Evolutionary conservation across 73 alveolate genomes (phyloP).

Genomic region (Paramecium caudatum): DNA sequence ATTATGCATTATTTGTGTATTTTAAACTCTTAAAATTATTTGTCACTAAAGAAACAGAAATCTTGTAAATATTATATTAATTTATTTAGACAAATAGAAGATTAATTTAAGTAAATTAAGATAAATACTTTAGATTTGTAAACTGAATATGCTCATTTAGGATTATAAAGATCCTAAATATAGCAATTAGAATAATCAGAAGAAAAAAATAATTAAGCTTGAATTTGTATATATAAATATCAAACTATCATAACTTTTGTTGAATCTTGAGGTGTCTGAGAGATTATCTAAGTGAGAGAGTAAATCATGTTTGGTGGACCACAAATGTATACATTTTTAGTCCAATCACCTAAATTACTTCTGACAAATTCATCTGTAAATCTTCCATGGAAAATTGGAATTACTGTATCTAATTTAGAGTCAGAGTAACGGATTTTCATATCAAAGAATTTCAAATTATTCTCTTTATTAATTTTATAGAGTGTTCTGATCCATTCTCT

Average conservation of each 20-base stretch:
- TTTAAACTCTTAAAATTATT: constrained; percentile 15
- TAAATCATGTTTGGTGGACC: constrained; percentile 72
- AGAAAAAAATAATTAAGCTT: not conserved
- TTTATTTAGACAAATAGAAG: not conserved
- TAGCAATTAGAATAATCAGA: not conserved
- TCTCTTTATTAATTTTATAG: not conserved
- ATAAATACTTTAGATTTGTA: constrained; percentile 33
- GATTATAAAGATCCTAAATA: not conserved
- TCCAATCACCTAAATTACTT: not conserved
- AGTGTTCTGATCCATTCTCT: constrained; percentile 68
- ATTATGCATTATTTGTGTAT: constrained; percentile 37
- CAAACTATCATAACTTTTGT: constrained; percentile 34
- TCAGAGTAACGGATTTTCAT: constrained; percentile 52
- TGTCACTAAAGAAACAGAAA: not conserved
- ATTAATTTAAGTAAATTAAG: not conserved
- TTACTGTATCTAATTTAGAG: constrained; percentile 13
- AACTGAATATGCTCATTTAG: constrained; percentile 26
- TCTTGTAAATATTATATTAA: constrained; percentile 7
- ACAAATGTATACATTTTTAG: constrained; percentile 53
- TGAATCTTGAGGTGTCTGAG: not conserved
- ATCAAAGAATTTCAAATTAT: constrained; percentile 32
- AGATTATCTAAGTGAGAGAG: not conserved
- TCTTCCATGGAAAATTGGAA: constrained; percentile 17
- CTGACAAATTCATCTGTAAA: not conserved
- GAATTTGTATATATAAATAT: not conserved